phyloP scores from a whole-genome alignment of 116 monocot species.

The Cymodocea nodosa region DNA sequence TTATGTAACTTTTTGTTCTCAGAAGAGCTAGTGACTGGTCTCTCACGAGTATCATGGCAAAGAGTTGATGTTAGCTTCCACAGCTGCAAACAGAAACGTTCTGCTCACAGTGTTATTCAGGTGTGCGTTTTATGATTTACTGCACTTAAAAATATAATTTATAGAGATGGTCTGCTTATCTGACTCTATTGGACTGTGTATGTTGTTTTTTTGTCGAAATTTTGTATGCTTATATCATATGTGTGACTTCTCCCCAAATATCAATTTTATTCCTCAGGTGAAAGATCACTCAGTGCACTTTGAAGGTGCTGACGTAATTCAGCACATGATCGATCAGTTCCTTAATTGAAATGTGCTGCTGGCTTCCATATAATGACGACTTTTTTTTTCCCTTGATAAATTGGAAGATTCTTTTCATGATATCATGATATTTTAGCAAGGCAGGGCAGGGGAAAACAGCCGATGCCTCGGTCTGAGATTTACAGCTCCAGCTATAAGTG shows the following conservation, averaged over 20 bases:
- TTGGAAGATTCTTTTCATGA: no score
- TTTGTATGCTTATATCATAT: background rate
- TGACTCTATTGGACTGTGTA: no score
- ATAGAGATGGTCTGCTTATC: no score
- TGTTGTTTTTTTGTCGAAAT: no score
- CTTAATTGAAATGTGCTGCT: slow-evolving; percentile 3
- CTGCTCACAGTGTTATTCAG: slow-evolving; percentile 87
- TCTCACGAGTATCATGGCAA: slow-evolving; percentile 67
- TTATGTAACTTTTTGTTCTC: slow-evolving; percentile 5
- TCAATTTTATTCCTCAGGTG: slow-evolving; percentile 18
- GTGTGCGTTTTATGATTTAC: slow-evolving; percentile 17
- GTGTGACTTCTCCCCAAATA: background rate
- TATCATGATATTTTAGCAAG: no score
- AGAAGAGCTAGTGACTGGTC: slow-evolving; percentile 63
- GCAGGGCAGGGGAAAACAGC: no score
- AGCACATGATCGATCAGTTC: slow-evolving; percentile 89
- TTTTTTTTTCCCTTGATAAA: no score
- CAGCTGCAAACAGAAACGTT: slow-evolving; percentile 35
- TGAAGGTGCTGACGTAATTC: slow-evolving; percentile 85
- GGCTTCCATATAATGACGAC: background rate
- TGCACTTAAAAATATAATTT: background rate
- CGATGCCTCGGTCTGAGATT: no score
- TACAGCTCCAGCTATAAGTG: no score
- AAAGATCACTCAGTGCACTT: slow-evolving; percentile 29
- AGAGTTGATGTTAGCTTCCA: slow-evolving; percentile 92